Evolutionary conservation across 2,329 filamentous ascomycete genomes (phyloP), one percentile per base, ranked within the genome.

Genomic region (Ampelomyces quisqualis): DNA sequence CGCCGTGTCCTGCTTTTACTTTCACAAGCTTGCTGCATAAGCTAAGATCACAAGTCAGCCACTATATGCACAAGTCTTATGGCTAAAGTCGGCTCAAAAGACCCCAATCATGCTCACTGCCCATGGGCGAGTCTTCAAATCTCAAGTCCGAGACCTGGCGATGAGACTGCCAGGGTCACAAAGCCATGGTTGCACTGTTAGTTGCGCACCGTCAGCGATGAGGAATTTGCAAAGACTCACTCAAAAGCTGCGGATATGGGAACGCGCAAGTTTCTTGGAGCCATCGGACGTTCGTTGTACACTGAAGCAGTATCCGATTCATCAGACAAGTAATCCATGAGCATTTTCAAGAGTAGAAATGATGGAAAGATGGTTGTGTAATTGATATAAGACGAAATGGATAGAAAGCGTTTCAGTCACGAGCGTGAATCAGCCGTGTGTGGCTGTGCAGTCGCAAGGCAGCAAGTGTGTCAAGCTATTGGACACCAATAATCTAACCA

Each of bases 381-480:
- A 17, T 31, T 19, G 29, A 21, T 14, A 36, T 11, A 28, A 20
- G 34, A 29, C 29, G 19, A 9, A 18, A 18, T 31, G 7, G 6
- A 17, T 31, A 9, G n/a, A 14, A 20, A 29, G 15, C 17, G 23
- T 29, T 20, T 21, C 17, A 15, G 9, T 36, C 22, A n/a, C n/a
- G n/a, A 7, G 10, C 21, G 34, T 19, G n/a, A n/a, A n/a, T 36
- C 18, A 13, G 14, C 22, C 29, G 17, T 7, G 6, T 29, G 34
- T 29, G 34, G 34, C 34, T 13, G 34, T 36, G 34, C 34, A 21
- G 34, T 15, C 15, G 28, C 20, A 17, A 36, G 17, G 34, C 14
- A 10, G 15, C 26, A 3, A 14, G 15, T 14, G 3, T 28, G 26
- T n/a, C n/a, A n/a, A n/a, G n/a, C n/a, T n/a, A n/a, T n/a, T n/a